Conservation (phyloP, 2,329 filamentous ascomycete species). For the Pseudogymnoascus sp. region DNA sequence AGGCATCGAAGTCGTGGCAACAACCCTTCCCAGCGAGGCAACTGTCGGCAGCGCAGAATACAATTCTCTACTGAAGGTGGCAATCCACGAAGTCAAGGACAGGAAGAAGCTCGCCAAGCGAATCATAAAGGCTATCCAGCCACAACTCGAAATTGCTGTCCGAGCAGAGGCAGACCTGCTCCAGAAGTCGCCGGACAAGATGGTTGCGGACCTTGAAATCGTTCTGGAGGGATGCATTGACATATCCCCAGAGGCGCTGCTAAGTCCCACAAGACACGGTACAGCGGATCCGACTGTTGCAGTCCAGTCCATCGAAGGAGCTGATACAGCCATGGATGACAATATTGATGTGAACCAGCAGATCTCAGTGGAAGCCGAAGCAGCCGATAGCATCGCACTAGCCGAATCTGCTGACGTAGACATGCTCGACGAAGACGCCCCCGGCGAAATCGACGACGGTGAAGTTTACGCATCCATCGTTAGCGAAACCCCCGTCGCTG, state of each 20-base stretch:
- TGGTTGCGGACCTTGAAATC: conserved; percentile 65
- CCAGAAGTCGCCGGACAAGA: conserved; percentile 58
- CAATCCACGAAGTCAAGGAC: conserved; percentile 61
- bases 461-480: conserved; percentile 13
- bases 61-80: conserved; percentile 29
- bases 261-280: conserved; percentile 36
- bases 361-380: conserved; percentile 30
- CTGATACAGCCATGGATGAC: conserved; percentile 20
- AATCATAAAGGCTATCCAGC: conserved; percentile 76
- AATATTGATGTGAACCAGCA: conserved; percentile 22
- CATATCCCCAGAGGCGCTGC: conserved; percentile 33
- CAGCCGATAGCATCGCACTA: conserved; percentile 35
- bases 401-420: conserved; percentile 21
- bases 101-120: conserved; percentile 79
- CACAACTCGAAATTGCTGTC: conserved; percentile 65
- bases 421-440: conserved; percentile 23
- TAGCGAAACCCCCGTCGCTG: background rate
- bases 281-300: background rate
- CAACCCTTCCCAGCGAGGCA: conserved; percentile 15
- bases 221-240: conserved; percentile 54
- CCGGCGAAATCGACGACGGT: conserved; percentile 14
- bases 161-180: conserved; percentile 75
- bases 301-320: conserved; percentile 18
- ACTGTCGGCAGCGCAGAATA: conserved; percentile 26
- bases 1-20: conserved; percentile 34